phyloP scores from a whole-genome alignment of 805 yeast species.

The Wickerhamiella spandovensis region DNA sequence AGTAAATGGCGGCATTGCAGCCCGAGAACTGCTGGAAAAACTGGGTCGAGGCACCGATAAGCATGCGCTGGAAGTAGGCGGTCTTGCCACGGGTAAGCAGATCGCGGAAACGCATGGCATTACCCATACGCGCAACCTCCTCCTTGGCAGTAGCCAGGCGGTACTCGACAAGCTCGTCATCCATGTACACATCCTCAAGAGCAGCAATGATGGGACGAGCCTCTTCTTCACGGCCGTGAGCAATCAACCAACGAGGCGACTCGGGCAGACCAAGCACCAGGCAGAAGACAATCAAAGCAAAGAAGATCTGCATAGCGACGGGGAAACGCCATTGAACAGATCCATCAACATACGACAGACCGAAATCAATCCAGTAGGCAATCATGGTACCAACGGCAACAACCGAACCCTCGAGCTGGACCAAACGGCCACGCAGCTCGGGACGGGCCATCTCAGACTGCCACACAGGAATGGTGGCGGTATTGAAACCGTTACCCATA shows the following conservation, averaged over 20 bases:
- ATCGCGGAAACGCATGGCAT: constrained; percentile 14
- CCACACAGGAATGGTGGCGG: constrained; percentile 75
- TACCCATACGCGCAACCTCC: constrained; percentile 15
- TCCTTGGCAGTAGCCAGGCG: constrained; percentile 12
- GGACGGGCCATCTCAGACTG: constrained; percentile 64
- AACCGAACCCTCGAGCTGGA: constrained; percentile 56
- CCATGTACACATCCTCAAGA: constrained; percentile 21
- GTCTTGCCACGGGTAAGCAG: constrained; percentile 17
- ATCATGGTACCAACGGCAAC: constrained; percentile 62
- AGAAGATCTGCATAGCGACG: constrained; percentile 55
- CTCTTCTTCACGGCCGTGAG: constrained; percentile 41
- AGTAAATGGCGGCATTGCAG: constrained; percentile 57
- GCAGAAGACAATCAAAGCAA: constrained; percentile 42
- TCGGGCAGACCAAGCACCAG: constrained; percentile 57
- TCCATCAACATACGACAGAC: constrained; percentile 42
- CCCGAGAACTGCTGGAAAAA: constrained; percentile 63
- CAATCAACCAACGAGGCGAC: constrained; percentile 72
- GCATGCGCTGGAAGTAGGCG: constrained; percentile 16
- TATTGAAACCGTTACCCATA: constrained; percentile 61
- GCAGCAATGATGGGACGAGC: constrained; percentile 37
- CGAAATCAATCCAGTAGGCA: constrained; percentile 67
- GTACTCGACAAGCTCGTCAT: constrained; percentile 11
- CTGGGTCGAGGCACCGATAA: constrained; percentile 49
- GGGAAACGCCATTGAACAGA: constrained; percentile 63
- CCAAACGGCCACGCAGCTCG: constrained; percentile 52